A percentile compares a stretch with the other conserved stretches of the same genome.
Conservation (phyloP, 768 basidiomycete genomes). For the Lanmaoa rubissima region DNA sequence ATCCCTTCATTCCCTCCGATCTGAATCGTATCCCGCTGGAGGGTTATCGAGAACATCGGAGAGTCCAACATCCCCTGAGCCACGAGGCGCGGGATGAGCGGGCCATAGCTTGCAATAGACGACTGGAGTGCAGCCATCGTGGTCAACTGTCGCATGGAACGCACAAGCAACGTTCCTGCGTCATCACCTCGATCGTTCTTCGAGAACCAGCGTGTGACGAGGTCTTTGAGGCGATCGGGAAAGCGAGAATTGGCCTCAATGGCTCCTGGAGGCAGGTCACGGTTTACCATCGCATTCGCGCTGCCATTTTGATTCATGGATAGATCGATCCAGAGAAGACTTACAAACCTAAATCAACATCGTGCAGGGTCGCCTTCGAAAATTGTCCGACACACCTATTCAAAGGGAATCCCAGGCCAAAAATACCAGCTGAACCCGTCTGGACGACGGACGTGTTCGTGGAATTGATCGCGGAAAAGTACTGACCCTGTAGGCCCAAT, state of each 20-base stretch:
- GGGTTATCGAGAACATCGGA: conserved; percentile 55
- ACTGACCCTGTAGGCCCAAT: conserved; percentile 48
- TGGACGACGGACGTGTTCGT: conserved; percentile 65
- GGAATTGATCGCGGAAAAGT: conserved; percentile 62
- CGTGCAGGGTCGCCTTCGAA: neutral
- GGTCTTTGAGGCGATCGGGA: conserved; percentile 9
- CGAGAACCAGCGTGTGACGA: conserved; percentile 21
- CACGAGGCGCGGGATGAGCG: conserved; percentile 48
- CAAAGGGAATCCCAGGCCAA: conserved; percentile 73
- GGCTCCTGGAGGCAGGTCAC: neutral
- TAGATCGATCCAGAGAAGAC: conserved; percentile 46
- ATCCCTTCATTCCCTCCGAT: conserved; percentile 67
- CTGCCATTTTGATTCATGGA: conserved; percentile 26
- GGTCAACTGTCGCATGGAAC: conserved; percentile 6
- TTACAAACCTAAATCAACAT: conserved; percentile 21
- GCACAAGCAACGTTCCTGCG: neutral
- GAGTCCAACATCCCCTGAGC: conserved; percentile 34
- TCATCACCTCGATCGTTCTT: conserved; percentile 2
- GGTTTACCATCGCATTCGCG: neutral
- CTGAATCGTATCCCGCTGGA: conserved; percentile 68
- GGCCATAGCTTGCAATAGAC: conserved; percentile 42
- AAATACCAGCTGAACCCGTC: conserved; percentile 60
- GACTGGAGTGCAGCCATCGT: conserved; percentile 35
- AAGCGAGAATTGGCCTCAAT: neutral
- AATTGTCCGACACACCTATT: conserved; percentile 50